Conservation (phyloP, 1,284 basidiomycete genomes). For the Rhodotorula sp. region DNA sequence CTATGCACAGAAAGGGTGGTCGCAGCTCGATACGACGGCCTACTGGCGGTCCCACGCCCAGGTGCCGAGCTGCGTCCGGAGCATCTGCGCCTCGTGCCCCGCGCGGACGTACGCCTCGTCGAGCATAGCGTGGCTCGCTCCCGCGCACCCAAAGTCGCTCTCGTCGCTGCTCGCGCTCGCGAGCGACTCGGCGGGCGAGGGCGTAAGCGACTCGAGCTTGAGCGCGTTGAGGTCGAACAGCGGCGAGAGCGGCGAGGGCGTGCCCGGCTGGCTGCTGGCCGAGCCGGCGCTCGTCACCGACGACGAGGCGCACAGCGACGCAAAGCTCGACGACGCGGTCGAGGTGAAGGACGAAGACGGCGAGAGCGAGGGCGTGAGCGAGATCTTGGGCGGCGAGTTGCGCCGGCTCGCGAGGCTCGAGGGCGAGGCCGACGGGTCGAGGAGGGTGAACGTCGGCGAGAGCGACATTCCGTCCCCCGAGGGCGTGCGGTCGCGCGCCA, state of each 20-base stretch:
- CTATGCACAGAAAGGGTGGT: not conserved
- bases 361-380: conserved; percentile 32
- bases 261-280: not conserved
- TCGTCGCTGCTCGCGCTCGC: not conserved
- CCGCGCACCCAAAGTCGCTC: conserved; percentile 18
- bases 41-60: conserved; percentile 13
- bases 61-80: conserved; percentile 18
- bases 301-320: not conserved
- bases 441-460: conserved; percentile 14
- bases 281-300: not conserved
- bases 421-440: conserved; percentile 11
- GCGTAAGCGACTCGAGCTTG: conserved; percentile 27
- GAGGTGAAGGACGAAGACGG: conserved; percentile 7
- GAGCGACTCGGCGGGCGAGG: not conserved
- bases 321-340: not conserved
- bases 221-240: conserved; percentile 32
- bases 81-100: conserved; percentile 19
- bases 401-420: not conserved
- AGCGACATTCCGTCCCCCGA: not conserved
- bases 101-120: conserved; percentile 26
- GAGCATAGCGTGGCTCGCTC: conserved; percentile 2
- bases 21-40: not conserved
- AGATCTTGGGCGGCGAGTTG: conserved; percentile 14
- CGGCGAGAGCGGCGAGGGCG: conserved; percentile 25
- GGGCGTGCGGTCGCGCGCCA: not conserved